Conservation (phyloP, 768 basidiomycete species). For the Butyriboletus loyo region DNA sequence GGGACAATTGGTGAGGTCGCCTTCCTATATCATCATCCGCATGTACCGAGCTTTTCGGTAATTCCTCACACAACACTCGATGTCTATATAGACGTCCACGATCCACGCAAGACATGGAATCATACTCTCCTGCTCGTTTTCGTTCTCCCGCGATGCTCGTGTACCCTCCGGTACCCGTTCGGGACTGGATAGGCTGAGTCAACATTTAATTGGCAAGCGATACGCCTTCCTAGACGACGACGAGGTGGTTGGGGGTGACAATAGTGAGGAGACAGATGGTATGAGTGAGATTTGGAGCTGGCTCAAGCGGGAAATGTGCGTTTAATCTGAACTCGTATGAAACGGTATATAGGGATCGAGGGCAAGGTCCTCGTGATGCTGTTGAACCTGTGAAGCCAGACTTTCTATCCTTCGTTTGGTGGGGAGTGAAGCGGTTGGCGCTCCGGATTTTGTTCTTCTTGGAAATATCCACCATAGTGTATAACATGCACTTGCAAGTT, state of each 20-base stretch:
- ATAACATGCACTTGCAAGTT: not conserved
- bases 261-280: not conserved
- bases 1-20: slow-evolving; percentile 44
- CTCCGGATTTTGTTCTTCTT: too few species aligned
- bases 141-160: not conserved
- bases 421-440: too few species aligned
- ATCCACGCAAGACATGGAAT: not conserved
- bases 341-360: not conserved
- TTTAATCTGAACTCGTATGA: not conserved
- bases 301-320: slow-evolving; percentile 25
- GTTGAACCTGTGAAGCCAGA: not conserved
- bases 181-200: slow-evolving; percentile 21
- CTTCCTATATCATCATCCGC: slow-evolving; percentile 7
- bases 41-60: not conserved
- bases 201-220: slow-evolving; percentile 33
- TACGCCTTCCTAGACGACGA: slow-evolving; percentile 41
- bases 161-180: not conserved
- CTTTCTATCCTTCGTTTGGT: too few species aligned
- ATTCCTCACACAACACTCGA: not conserved
- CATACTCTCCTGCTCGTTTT: slow-evolving; percentile 15
- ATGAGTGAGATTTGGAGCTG: slow-evolving; percentile 29
- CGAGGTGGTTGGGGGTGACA: slow-evolving; percentile 2
- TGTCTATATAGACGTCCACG: not conserved
- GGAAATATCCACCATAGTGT: too few species aligned
- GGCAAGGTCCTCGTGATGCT: not conserved